Base-by-base conservation (phyloP, 2,329 filamentous ascomycete genomes). In the Colletotrichum higginsianum region DNA sequence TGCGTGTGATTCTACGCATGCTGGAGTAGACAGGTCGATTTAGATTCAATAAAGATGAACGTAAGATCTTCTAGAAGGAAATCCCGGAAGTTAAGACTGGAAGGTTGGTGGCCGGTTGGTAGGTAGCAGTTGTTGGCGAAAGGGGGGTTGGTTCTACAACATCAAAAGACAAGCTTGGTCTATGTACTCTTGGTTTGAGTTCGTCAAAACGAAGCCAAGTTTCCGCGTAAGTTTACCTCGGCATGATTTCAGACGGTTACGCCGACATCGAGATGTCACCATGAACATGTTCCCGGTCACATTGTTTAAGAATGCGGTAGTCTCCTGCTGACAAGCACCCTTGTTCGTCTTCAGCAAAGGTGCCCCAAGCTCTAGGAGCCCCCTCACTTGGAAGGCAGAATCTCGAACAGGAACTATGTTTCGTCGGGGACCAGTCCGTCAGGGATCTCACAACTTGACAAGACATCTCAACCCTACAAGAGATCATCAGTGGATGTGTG, bases 1-100 rank as follows among this genome's bases (percentile, higher is more conserved):
- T 53, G 21, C 68, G 68, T 18, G 68, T 71, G 26, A 71, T 67
- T 47, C 68, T 61, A 11, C 68, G 64, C 68, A 71, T 71, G 5
- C 8, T 55, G 57, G 15, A 26, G 30, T 35, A 9, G 30, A 9
- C 30, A 21, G 53, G 15, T 30, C n/a, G n/a, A 18, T 13, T 21
- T n/a, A 11, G n/a, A 11, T 58, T 57, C n/a, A 1, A 4, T 8
- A 30, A 8, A 4, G 26, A n/a, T 49, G 18, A 4, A 3, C 44
- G 12, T 49, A 42, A 57, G 40, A 18, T 23, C 11, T 62, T 62
- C 44, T 38, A 47, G 56, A 53, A 56, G 4, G 7, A 40, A 13
- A 6, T 15, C 30, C 30, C 9, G 52, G 16, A 12, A 16, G 15
- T 44, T 23, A 50, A 23, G 2, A 7, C 6, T 50, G 11, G 26